Conservation (phyloP, 1,284 basidiomycete genomes). For the Cutaneotrichosporon cutaneum region DNA sequence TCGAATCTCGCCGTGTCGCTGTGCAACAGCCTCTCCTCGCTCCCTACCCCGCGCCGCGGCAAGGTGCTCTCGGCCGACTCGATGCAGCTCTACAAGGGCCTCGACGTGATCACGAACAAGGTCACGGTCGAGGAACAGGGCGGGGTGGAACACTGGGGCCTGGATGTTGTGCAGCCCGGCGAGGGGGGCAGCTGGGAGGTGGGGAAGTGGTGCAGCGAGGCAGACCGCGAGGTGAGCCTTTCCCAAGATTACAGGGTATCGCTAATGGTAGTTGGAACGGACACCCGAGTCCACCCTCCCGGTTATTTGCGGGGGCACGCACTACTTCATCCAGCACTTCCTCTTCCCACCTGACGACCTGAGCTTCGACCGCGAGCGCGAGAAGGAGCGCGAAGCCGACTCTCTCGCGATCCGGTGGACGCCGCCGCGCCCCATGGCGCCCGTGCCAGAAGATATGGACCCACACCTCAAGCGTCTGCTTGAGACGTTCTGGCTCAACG, state of each 20-base stretch:
- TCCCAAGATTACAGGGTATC: not conserved
- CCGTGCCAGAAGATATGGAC: constrained; percentile 35
- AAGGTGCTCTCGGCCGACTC: constrained; percentile 88
- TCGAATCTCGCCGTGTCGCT: constrained; percentile 88
- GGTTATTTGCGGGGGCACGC: constrained; percentile 90
- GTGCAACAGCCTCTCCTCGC: constrained; percentile 57
- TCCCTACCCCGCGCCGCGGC: not conserved
- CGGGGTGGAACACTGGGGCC: constrained; percentile 82
- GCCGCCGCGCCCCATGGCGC: constrained; percentile 43
- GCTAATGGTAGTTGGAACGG: constrained; percentile 12
- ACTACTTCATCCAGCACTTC: constrained; percentile 92
- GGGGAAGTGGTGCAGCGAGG: constrained; percentile 70
- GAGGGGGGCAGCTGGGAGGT: constrained; percentile 79
- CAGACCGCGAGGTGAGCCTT: constrained; percentile 62
- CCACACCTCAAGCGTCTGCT: constrained; percentile 30
- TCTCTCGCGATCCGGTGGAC: constrained; percentile 33
- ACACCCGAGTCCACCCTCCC: constrained; percentile 58
- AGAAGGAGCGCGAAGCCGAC: not conserved
- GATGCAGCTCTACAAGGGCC: constrained; percentile 95
- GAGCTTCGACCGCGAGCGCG: constrained; percentile 39
- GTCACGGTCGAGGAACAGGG: constrained; percentile 71
- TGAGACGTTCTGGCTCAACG: constrained; percentile 44
- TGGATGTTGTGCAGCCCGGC: constrained; percentile 80
- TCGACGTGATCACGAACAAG: constrained; percentile 96
- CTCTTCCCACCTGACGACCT: constrained; percentile 70